These are phyloP conservation scores for Irpex sp. DNA, from an alignment of 1,284 basidiomycete genomes.

Conservation along the genomic window DNA sequence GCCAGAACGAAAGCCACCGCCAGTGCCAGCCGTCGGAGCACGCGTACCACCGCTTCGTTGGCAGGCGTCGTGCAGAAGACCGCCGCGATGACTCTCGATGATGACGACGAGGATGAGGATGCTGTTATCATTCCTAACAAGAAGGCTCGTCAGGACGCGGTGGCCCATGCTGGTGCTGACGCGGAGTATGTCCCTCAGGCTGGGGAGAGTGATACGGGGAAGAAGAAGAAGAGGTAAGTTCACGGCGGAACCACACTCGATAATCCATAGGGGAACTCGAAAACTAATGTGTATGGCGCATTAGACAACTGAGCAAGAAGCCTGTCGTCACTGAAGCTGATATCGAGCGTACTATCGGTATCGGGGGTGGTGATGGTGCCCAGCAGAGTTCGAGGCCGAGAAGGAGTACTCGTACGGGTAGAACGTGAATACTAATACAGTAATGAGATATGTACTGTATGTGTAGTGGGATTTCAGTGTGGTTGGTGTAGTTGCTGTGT, in stretches of 20 bases:
- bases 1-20: background rate
- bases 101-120: slow-evolving; percentile 23
- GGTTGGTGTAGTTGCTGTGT: too few relatives aligned
- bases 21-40: background rate
- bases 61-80: background rate
- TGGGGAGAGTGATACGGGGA: slow-evolving; percentile 30
- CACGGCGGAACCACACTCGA: background rate
- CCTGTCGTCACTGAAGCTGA: slow-evolving; percentile 40
- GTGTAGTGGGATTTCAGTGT: too few relatives aligned
- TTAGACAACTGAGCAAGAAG: slow-evolving; percentile 41
- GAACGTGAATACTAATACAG: too few relatives aligned
- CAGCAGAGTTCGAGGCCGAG: slow-evolving; percentile 16
- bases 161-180: slow-evolving; percentile 16
- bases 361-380: slow-evolving; percentile 14
- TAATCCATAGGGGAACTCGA: background rate
- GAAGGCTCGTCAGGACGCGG: slow-evolving; percentile 23
- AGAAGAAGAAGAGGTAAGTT: slow-evolving; percentile 45
- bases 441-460: too few relatives aligned
- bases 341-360: slow-evolving; percentile 27
- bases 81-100: slow-evolving; percentile 10
- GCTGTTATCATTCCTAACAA: slow-evolving; percentile 29
- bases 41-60: background rate
- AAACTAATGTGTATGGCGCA: background rate
- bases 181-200: slow-evolving; percentile 23
- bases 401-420: slow-evolving; percentile 2